Conservation (phyloP, 1,284 basidiomycete species). For the Mycosarcoma mackinlayi region DNA sequence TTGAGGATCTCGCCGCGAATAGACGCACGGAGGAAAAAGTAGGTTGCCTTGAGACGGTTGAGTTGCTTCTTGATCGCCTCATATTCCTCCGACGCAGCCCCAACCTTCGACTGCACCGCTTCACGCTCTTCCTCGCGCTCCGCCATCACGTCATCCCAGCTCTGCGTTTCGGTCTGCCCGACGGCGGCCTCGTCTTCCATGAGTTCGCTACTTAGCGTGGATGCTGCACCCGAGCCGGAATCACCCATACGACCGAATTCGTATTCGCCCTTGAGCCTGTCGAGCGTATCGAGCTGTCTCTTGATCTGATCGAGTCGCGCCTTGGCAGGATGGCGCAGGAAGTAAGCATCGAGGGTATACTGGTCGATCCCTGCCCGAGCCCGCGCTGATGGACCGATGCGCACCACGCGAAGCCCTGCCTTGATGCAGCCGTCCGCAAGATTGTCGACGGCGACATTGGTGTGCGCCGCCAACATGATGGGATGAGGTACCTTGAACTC, state of each 20-base stretch:
- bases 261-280: constrained; percentile 41
- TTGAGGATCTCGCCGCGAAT: constrained; percentile 68
- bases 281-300: constrained; percentile 31
- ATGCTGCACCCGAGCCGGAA: background rate
- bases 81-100: constrained; percentile 29
- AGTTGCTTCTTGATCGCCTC: constrained; percentile 51
- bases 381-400: constrained; percentile 75
- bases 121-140: constrained; percentile 25
- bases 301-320: constrained; percentile 69
- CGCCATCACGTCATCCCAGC: constrained; percentile 43
- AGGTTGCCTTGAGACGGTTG: constrained; percentile 52
- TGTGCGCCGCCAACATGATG: constrained; percentile 88
- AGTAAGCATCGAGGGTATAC: constrained; percentile 77
- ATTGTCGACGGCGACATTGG: constrained; percentile 94
- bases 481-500: constrained; percentile 86
- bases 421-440: constrained; percentile 77
- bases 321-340: constrained; percentile 76
- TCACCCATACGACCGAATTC: constrained; percentile 21
- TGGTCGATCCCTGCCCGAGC: constrained; percentile 74
- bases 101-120: constrained; percentile 16
- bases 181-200: constrained; percentile 2
- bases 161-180: constrained; percentile 8
- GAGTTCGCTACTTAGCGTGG: constrained; percentile 65
- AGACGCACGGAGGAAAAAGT: constrained; percentile 59
- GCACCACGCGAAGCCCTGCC: constrained; percentile 78